A percentile compares a stretch with the other conserved stretches of the same genome.
Conservation (phyloP, 2,329 filamentous ascomycete species). For the Diaporthe caulivora region DNA sequence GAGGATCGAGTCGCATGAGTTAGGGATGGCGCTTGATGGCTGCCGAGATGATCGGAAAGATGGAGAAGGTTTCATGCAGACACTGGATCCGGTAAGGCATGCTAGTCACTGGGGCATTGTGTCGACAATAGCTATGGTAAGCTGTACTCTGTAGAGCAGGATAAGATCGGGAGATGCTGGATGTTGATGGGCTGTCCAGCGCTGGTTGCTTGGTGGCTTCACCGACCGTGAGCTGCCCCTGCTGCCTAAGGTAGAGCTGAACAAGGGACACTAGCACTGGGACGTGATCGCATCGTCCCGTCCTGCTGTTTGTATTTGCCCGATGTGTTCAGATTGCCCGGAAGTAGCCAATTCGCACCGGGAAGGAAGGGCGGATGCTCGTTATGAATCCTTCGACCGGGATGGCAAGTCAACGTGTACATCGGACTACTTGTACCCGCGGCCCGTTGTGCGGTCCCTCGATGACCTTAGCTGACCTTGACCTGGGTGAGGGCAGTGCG, state of each 20-base stretch:
- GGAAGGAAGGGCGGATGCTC: constrained; percentile 27
- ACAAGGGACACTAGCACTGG: constrained; percentile 6
- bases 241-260: background rate
- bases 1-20: constrained; percentile 24
- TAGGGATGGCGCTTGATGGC: constrained; percentile 37
- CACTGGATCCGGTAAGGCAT: constrained; percentile 1
- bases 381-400: constrained; percentile 38
- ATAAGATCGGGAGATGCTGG: background rate
- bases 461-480: background rate
- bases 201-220: constrained; percentile 10
- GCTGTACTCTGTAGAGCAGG: background rate
- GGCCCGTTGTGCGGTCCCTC: constrained; percentile 5
- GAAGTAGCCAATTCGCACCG: constrained; percentile 30
- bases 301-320: constrained; percentile 16
- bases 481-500: constrained; percentile 17
- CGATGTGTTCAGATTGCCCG: constrained; percentile 26
- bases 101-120: constrained; percentile 1
- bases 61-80: constrained; percentile 16
- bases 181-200: background rate
- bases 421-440: constrained; percentile 2
- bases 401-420: constrained; percentile 10
- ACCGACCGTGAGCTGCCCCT: constrained; percentile 1
- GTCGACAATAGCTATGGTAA: constrained; percentile 21
- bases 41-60: constrained; percentile 24
- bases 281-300: constrained; percentile 34